Conservation (phyloP, 495 filamentous ascomycete species). For the Choiromyces venosus region DNA sequence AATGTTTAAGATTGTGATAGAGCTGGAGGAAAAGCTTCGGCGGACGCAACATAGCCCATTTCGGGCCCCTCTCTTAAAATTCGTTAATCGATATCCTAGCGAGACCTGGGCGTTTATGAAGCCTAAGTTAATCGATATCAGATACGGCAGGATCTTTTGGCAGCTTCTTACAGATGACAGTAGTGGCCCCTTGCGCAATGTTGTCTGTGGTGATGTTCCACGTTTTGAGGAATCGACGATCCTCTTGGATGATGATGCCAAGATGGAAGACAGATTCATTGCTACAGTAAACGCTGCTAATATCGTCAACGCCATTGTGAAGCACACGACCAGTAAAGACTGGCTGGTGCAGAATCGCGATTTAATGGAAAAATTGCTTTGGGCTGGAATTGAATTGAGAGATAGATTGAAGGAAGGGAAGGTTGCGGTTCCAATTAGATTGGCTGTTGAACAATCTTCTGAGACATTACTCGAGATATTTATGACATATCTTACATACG, state of each 20-base stretch:
- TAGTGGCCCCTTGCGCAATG: conserved; percentile 67
- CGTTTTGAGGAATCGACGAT: conserved; percentile 61
- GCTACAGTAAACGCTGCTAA: conserved; percentile 85
- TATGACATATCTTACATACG: conserved; percentile 66
- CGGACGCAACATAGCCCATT: conserved; percentile 92
- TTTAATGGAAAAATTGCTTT: conserved; percentile 63
- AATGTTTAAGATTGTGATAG: conserved; percentile 79
- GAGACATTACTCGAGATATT: conserved; percentile 86
- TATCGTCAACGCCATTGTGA: conserved; percentile 67
- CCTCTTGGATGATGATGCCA: conserved; percentile 52
- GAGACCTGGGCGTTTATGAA: conserved; percentile 78
- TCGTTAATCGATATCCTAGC: conserved; percentile 84
- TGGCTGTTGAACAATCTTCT: conserved; percentile 82
- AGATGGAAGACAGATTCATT: conserved; percentile 59
- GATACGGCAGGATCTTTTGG: conserved; percentile 88
- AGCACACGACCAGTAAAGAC: conserved; percentile 52
- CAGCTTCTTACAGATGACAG: conserved; percentile 76
- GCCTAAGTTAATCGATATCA: conserved; percentile 68
- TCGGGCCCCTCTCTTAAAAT: conserved; percentile 83
- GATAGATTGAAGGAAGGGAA: conserved; percentile 61
- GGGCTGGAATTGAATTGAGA: conserved; percentile 67
- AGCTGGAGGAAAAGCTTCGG: conserved; percentile 77
- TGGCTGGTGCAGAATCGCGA: conserved; percentile 77
- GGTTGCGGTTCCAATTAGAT: conserved; percentile 63
- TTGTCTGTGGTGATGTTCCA: conserved; percentile 67